Conservation (phyloP, 1,284 basidiomycete species). For the Coniferiporia weirii region DNA sequence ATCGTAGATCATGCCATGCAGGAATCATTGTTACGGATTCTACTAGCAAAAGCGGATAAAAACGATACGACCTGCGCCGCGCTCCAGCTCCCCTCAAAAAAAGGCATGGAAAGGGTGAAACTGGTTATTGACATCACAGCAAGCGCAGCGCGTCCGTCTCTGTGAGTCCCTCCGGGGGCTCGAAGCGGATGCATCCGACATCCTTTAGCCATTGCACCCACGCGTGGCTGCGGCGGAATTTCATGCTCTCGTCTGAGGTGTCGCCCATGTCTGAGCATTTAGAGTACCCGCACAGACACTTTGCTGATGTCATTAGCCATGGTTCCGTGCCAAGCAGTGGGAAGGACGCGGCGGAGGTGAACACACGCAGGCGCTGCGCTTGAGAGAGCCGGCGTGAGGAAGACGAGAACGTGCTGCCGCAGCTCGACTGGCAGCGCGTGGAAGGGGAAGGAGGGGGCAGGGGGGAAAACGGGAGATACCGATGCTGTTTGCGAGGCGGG, state of each 20-base stretch:
- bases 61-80: too few relatives aligned
- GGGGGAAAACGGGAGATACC: background rate
- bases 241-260: conserved; percentile 22
- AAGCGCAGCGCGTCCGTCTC: conserved; percentile 5
- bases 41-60: too few relatives aligned
- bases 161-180: conserved; percentile 25
- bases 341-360: conserved; percentile 45
- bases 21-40: too few relatives aligned
- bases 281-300: conserved; percentile 28
- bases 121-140: background rate
- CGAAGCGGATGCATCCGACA: conserved; percentile 45
- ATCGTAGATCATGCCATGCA: too few relatives aligned
- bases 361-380: conserved; percentile 51
- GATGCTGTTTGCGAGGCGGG: background rate
- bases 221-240: conserved; percentile 38
- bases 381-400: conserved; percentile 52
- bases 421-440: conserved; percentile 53
- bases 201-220: conserved; percentile 38
- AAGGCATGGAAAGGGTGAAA: background rate
- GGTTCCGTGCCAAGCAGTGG: conserved; percentile 37
- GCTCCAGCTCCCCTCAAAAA: too few relatives aligned
- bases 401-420: conserved; percentile 51
- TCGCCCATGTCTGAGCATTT: conserved; percentile 33
- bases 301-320: background rate
- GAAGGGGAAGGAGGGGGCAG: conserved; percentile 30